Conservation (phyloP, 306 rosid species). For the Malus sylvestris region DNA sequence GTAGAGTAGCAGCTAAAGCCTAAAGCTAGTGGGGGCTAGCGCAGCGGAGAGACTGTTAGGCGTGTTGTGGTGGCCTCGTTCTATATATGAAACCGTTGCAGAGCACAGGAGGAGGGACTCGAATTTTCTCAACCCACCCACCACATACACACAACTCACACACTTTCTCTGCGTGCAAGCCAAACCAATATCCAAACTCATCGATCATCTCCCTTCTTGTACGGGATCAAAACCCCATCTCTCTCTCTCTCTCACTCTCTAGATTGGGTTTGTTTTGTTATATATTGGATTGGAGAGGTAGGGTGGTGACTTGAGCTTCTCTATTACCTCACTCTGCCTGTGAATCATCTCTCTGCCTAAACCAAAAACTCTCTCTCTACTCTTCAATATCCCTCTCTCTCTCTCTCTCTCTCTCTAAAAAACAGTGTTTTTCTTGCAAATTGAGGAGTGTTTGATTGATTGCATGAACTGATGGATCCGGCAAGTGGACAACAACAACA, state of each 20-base stretch:
- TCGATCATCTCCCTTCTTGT: constrained; percentile 28
- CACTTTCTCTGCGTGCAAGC: constrained; percentile 66
- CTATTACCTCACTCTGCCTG: constrained; percentile 55
- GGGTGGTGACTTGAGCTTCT: background rate
- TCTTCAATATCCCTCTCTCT: background rate
- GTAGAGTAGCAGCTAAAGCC: background rate
- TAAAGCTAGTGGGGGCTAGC: background rate
- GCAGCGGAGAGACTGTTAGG: background rate
- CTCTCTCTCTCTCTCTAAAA: background rate
- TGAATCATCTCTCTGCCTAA: constrained; percentile 1
- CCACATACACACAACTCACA: background rate
- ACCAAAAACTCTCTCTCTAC: background rate
- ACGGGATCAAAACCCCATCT: constrained; percentile 33
- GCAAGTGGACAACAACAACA: constrained; percentile 63
- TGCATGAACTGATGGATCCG: constrained; percentile 71
- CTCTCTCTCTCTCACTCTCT: background rate
- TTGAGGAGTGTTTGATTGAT: background rate
- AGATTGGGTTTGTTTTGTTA: constrained; percentile 37
- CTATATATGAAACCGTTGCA: constrained; percentile 44
- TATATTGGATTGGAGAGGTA: constrained; percentile 17
- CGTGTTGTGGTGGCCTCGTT: background rate
- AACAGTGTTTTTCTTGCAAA: background rate
- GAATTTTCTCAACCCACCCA: constrained; percentile 22
- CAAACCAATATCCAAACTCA: constrained; percentile 15
- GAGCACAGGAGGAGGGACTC: constrained; percentile 18